Evolutionary conservation across 306 rosid genomes (phyloP).

Genomic region (Trichosanthes cucumerina): DNA sequence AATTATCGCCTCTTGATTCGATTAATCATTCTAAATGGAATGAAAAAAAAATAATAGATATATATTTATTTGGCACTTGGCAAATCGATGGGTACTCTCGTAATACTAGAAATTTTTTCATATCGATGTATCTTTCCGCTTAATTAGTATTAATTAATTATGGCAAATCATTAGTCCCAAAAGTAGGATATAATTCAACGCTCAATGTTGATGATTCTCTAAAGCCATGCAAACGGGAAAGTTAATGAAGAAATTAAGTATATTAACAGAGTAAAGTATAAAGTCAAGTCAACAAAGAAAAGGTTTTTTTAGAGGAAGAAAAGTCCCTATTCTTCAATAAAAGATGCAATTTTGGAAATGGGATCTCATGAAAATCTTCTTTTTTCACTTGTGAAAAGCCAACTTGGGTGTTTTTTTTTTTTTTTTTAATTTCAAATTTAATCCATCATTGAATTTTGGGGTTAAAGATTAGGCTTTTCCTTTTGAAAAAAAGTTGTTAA

Average conservation of each 20-base stretch:
- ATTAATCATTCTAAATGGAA: background rate
- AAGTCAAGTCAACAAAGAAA: background rate
- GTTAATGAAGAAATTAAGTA: no score
- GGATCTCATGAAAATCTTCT: background rate
- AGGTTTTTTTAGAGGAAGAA: background rate
- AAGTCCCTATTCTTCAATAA: no score
- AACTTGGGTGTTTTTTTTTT: background rate
- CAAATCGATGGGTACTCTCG: slow-evolving; percentile 15
- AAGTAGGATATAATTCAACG: background rate
- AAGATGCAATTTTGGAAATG: background rate
- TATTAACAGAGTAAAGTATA: no score
- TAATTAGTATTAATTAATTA: background rate
- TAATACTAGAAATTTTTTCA: no score
- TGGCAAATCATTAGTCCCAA: background rate
- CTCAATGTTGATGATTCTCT: background rate
- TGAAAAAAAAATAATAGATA: background rate
- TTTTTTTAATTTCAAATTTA: background rate
- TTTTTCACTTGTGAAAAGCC: background rate
- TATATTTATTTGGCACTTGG: slow-evolving; percentile 18
- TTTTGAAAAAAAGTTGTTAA: background rate
- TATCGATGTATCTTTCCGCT: no score
- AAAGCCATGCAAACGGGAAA: background rate
- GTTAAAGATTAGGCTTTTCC: background rate
- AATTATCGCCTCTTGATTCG: slow-evolving; percentile 12
- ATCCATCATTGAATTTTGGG: background rate